These are phyloP conservation scores for Rhamnella rubrinervis DNA, from an alignment of 331 rosid genomes.

Conservation along the genomic window DNA sequence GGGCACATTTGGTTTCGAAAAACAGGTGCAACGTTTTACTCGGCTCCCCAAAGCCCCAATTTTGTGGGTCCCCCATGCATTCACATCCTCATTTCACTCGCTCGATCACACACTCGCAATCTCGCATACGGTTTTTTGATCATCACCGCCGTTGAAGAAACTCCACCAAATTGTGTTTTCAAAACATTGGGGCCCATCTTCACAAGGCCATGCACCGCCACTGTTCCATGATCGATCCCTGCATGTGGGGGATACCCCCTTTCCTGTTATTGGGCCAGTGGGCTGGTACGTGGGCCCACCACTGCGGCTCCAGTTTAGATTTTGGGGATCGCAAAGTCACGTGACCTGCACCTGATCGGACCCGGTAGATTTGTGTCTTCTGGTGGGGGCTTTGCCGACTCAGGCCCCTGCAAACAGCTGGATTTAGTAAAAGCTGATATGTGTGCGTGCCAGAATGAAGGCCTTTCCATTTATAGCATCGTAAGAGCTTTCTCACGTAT, in stretches of 20 bases:
- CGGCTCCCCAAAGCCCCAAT: constrained; percentile 52
- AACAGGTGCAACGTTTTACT: constrained; percentile 35
- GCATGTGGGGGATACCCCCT: constrained; percentile 13
- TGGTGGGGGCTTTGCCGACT: too few relatives aligned
- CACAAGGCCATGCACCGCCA: too few relatives aligned
- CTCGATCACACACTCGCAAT: too few relatives aligned
- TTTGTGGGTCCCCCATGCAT: constrained; percentile 33
- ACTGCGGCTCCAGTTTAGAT: too few relatives aligned
- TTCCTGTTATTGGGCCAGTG: not conserved
- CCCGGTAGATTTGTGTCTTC: not conserved
- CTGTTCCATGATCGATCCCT: too few relatives aligned
- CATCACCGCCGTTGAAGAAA: not conserved
- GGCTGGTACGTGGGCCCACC: constrained; percentile 7
- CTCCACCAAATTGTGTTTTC: too few relatives aligned
- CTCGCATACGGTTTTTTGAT: not conserved
- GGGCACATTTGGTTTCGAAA: constrained; percentile 40
- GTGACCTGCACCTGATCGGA: constrained; percentile 18
- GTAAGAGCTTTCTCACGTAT: too few relatives aligned
- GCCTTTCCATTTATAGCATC: too few relatives aligned
- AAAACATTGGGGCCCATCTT: too few relatives aligned
- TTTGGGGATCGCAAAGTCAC: constrained; percentile 16
- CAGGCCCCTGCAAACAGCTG: too few relatives aligned
- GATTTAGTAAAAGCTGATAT: too few relatives aligned
- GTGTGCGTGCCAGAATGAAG: too few relatives aligned
- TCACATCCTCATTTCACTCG: constrained; percentile 24